phyloP scores from a whole-genome alignment of 352 stramenopile species.

The Phytophthora melonis region DNA sequence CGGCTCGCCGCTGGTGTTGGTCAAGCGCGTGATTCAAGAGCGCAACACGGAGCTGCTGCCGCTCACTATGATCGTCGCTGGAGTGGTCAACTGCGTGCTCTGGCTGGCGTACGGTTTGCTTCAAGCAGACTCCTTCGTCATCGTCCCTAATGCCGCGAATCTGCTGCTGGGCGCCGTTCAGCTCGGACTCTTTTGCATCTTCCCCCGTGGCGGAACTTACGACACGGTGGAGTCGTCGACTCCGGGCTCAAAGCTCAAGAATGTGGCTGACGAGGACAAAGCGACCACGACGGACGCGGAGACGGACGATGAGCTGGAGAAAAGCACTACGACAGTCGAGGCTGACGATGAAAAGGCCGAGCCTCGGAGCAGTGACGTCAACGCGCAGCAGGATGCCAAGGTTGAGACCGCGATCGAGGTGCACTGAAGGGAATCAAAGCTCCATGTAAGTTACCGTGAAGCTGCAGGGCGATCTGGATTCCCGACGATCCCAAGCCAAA shows the following conservation, averaged over 20 bases:
- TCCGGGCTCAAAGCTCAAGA: constrained; percentile 15
- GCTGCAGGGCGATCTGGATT: background rate
- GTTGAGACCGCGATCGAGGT: constrained; percentile 19
- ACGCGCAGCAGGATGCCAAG: constrained; percentile 1
- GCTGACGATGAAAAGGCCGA: constrained; percentile 24
- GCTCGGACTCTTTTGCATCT: constrained; percentile 56
- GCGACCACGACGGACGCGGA: constrained; percentile 9
- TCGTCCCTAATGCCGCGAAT: constrained; percentile 70
- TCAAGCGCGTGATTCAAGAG: constrained; percentile 59
- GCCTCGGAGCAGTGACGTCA: background rate
- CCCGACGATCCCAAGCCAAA: background rate
- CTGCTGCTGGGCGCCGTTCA: constrained; percentile 64
- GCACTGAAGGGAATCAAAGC: constrained; percentile 10
- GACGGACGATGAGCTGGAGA: constrained; percentile 26
- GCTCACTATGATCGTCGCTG: constrained; percentile 59
- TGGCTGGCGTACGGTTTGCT: constrained; percentile 70
- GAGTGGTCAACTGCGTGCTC: constrained; percentile 54
- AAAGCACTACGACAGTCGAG: constrained; percentile 16
- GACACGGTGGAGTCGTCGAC: constrained; percentile 40
- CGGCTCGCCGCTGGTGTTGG: constrained; percentile 59
- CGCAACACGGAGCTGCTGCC: constrained; percentile 54
- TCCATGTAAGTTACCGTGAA: background rate
- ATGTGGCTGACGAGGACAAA: constrained; percentile 4
- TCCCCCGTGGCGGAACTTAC: constrained; percentile 35
- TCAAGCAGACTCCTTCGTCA: constrained; percentile 51